Conservation (phyloP, 192 early-diverging fungal species). For the Coemansia sp. region DNA sequence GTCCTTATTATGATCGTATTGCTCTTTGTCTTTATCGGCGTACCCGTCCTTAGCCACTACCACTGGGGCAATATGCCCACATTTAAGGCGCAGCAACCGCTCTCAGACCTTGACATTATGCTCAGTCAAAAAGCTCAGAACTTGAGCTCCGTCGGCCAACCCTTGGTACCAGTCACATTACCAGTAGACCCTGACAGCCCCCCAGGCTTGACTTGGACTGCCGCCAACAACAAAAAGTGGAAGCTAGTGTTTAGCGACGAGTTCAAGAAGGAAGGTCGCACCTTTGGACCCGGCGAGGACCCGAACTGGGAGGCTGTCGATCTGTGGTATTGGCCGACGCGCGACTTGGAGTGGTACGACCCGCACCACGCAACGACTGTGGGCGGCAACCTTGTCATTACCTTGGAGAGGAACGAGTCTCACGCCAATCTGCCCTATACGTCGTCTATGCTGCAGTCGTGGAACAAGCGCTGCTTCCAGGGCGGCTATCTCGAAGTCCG, state of each 20-base stretch:
- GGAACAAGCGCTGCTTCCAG: constrained; percentile 67
- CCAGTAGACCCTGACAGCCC: constrained; percentile 55
- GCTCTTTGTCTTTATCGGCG: constrained; percentile 53
- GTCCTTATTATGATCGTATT: constrained; percentile 41
- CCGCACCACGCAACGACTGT: constrained; percentile 53
- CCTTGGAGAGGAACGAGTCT: constrained; percentile 44
- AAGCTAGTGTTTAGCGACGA: constrained; percentile 63
- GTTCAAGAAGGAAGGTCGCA: constrained; percentile 57
- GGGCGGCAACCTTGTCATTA: constrained; percentile 56
- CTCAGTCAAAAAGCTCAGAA: constrained; percentile 27
- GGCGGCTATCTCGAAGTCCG: constrained; percentile 61
- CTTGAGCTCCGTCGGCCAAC: constrained; percentile 36
- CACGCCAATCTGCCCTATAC: constrained; percentile 54
- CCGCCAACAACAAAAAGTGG: constrained; percentile 49
- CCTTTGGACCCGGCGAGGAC: constrained; percentile 57
- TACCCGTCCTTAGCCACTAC: constrained; percentile 51
- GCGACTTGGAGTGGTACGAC: constrained; percentile 57
- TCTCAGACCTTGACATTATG: constrained; percentile 45
- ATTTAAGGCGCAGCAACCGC: not conserved
- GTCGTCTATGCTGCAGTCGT: constrained; percentile 62
- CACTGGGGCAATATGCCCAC: constrained; percentile 43
- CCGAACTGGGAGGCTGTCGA: constrained; percentile 58
- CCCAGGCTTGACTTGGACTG: constrained; percentile 32
- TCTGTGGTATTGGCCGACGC: constrained; percentile 58
- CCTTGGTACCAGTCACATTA: constrained; percentile 32